Base-by-base conservation (phyloP, 192 early-diverging fungal species). In the Dissophora ornata region DNA sequence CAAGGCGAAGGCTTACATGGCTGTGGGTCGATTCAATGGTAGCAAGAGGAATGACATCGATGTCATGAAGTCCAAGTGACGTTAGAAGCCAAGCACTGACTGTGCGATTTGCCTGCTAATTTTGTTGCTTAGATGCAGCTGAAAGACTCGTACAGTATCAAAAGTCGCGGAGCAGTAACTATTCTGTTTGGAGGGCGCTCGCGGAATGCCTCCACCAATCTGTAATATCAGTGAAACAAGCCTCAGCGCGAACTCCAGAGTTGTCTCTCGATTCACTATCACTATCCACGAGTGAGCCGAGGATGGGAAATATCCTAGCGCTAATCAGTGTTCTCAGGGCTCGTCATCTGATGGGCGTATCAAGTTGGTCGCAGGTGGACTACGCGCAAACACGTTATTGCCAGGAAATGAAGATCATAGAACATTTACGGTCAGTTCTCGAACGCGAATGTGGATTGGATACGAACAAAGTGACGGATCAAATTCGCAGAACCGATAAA, bases 101-200 rank as follows among this genome's bases (percentile, higher is more conserved):
- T 42, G 42, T 30, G n/a, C n/a, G n/a, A n/a, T n/a, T n/a, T n/a
- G n/a, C n/a, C n/a, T n/a, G n/a, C n/a, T n/a, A n/a, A n/a, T n/a
- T n/a, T n/a, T n/a, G n/a, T n/a, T n/a, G n/a, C n/a, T n/a, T 52
- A 74, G 73, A 61, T 19, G 73, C 73, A 0, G 64, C 64, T 1
- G 11, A 42, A 9, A 49, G 19, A 13, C 48, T 77, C 15, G 52
- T 67, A 3, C 51, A 57, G 11, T 67, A 62, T 48, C 73, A 77
- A 62, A 67, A 62, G 53, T 24, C 73, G 25, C 51, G 65, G 47
- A 67, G 58, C 42, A 67, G 73, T 34, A 77, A 77, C 57, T 77
- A 77, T 45, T 52, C 59, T 21, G 45, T 77, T 6, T 77, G 73
- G 73, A 67, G 40, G 26, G 13, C 30, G 2, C 49, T 77, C 10